Conservation (phyloP, 1,284 basidiomycete species). For the Lentinus polychrous region DNA sequence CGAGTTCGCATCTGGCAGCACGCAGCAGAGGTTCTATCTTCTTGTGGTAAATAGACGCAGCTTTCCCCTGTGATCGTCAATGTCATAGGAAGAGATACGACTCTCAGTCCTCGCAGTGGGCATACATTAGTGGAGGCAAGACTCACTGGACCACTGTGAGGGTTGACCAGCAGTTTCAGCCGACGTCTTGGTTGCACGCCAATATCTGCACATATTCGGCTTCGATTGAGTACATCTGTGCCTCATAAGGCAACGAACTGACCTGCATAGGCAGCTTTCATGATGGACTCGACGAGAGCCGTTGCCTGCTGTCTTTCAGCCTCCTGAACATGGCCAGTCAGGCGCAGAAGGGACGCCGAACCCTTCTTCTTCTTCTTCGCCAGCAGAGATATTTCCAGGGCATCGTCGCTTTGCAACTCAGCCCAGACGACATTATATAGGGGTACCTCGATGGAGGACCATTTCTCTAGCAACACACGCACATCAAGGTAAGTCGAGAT, state of each 20-base stretch:
- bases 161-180: slow-evolving; percentile 82
- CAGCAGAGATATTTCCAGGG: slow-evolving; percentile 42
- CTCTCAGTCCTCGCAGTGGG: not conserved
- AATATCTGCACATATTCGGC: slow-evolving; percentile 1
- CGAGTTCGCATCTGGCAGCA: slow-evolving; percentile 67
- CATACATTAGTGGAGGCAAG: slow-evolving; percentile 17
- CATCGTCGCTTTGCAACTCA: slow-evolving; percentile 27
- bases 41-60: slow-evolving; percentile 50
- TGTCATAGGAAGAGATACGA: not conserved
- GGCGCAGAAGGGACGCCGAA: slow-evolving; percentile 31
- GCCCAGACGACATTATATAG: slow-evolving; percentile 48
- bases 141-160: slow-evolving; percentile 68
- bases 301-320: slow-evolving; percentile 31
- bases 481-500: no score
- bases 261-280: slow-evolving; percentile 58
- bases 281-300: slow-evolving; percentile 51
- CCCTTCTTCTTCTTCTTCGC: slow-evolving; percentile 29
- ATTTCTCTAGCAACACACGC: no score
- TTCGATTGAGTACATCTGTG: not conserved
- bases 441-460: slow-evolving; percentile 28
- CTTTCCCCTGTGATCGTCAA: slow-evolving; percentile 57
- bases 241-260: not conserved
- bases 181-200: slow-evolving; percentile 36
- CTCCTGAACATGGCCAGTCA: slow-evolving; percentile 36
- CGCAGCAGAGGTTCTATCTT: slow-evolving; percentile 76